These are phyloP conservation scores for Quercus agrifolia DNA, from an alignment of 306 rosid species.

Conservation along the genomic window DNA sequence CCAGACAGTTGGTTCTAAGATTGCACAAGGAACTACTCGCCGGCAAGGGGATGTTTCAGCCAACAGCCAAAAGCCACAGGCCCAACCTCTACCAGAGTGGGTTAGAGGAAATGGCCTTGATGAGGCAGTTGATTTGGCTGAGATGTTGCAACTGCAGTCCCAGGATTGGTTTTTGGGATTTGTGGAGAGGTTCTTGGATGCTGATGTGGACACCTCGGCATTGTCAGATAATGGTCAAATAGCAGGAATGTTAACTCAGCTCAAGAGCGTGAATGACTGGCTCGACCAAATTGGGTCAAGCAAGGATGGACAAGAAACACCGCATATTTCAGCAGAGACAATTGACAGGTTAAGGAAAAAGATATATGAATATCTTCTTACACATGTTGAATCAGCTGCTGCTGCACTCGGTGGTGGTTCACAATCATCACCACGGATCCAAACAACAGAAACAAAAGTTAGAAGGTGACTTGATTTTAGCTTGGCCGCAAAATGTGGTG, in stretches of 20 bases:
- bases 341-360: constrained; percentile 75
- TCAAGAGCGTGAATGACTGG: constrained; percentile 94
- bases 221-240: constrained; percentile 87
- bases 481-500: constrained; percentile 24
- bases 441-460: constrained; percentile 43
- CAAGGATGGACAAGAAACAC: constrained; percentile 46
- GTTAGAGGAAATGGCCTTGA: constrained; percentile 60
- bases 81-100: constrained; percentile 67
- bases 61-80: constrained; percentile 50
- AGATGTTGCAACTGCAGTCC: constrained; percentile 59
- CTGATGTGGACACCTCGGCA: constrained; percentile 52
- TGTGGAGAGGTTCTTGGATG: constrained; percentile 86
- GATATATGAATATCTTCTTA: constrained; percentile 88
- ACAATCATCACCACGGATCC: constrained; percentile 40
- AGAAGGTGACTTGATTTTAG: constrained; percentile 49
- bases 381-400: constrained; percentile 93
- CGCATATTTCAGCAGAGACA: constrained; percentile 51
- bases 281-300: constrained; percentile 58
- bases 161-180: constrained; percentile 80
- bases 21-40: constrained; percentile 47
- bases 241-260: constrained; percentile 88
- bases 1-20: constrained; percentile 39
- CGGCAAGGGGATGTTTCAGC: constrained; percentile 43
- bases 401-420: constrained; percentile 81
- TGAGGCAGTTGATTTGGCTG: constrained; percentile 66